phyloP scores from a whole-genome alignment of 768 basidiomycete genomes.

The Rhodotorula sphaerocarpa region DNA sequence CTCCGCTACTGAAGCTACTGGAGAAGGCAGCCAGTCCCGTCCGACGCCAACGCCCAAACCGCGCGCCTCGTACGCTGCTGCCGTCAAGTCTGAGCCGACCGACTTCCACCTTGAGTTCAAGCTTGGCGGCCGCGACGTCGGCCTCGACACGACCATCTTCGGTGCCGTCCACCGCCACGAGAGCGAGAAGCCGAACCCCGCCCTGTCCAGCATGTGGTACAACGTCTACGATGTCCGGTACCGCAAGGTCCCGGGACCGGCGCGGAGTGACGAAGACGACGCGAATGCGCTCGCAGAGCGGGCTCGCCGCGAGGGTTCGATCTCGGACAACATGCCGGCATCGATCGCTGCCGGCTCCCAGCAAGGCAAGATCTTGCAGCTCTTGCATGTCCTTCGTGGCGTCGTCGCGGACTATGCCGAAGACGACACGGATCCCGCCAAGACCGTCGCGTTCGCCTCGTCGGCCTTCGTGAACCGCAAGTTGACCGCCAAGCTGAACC shows the following conservation, averaged over 20 bases:
- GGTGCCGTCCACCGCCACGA: slow-evolving; percentile 89
- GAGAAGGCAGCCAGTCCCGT: slow-evolving; percentile 42
- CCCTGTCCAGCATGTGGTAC: slow-evolving; percentile 53
- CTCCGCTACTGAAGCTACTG: slow-evolving; percentile 20
- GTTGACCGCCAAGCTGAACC: slow-evolving; percentile 89
- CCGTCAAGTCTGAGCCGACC: slow-evolving; percentile 79
- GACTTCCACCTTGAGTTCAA: slow-evolving; percentile 98
- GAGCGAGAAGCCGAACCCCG: slow-evolving; percentile 45
- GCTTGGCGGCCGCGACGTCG: slow-evolving; percentile 77
- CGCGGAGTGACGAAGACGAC: slow-evolving; percentile 23
- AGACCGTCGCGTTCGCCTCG: slow-evolving; percentile 52
- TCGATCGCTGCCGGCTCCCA: slow-evolving; percentile 76
- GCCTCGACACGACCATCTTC: slow-evolving; percentile 84
- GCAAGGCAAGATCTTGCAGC: slow-evolving; percentile 79
- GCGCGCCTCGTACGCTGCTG: slow-evolving; percentile 73
- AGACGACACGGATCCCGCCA: neutral
- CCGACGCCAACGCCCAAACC: slow-evolving; percentile 42
- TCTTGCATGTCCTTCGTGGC: slow-evolving; percentile 77
- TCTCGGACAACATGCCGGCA: slow-evolving; percentile 60
- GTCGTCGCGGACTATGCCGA: slow-evolving; percentile 53
- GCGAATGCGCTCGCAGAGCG: slow-evolving; percentile 17
- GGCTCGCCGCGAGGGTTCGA: slow-evolving; percentile 44
- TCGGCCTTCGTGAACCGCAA: slow-evolving; percentile 95
- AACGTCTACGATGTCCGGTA: slow-evolving; percentile 85
- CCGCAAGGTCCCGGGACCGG: slow-evolving; percentile 69